Conservation (phyloP, 306 rosid genomes). For the Mimosa pudica region DNA sequence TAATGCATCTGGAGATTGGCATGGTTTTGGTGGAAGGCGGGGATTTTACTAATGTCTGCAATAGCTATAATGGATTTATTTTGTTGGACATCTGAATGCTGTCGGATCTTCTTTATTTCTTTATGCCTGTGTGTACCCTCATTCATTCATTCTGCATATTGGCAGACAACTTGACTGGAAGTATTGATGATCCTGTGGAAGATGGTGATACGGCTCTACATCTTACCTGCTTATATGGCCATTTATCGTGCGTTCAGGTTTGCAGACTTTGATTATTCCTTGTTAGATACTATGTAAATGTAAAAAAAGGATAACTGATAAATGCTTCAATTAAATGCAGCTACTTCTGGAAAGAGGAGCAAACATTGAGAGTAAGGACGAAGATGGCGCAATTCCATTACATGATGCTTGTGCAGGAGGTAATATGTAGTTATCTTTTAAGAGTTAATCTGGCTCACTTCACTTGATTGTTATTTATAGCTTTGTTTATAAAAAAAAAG, state of each 20-base stretch:
- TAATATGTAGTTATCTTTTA: conserved; percentile 25
- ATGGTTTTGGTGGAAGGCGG: background rate
- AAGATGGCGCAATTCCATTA: conserved; percentile 70
- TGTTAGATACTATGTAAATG: background rate
- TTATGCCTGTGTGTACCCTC: conserved; percentile 29
- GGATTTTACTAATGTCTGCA: background rate
- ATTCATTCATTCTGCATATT: conserved; percentile 21
- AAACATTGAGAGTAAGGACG: conserved; percentile 12
- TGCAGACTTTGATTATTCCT: background rate
- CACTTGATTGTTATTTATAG: background rate
- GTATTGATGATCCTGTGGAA: conserved; percentile 85
- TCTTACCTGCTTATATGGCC: conserved; percentile 88
- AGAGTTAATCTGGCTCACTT: background rate
- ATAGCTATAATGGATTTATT: background rate
- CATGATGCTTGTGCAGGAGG: conserved; percentile 99
- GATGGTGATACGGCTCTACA: conserved; percentile 95
- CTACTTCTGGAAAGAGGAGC: conserved; percentile 79
- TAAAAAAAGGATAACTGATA: conserved; percentile 21
- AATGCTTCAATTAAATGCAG: conserved; percentile 43
- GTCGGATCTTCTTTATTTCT: conserved; percentile 19
- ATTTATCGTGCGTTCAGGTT: conserved; percentile 74
- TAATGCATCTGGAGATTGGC: background rate
- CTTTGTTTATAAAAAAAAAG: background rate
- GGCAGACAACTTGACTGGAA: conserved; percentile 74
- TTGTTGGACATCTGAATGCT: background rate